phyloP scores from a whole-genome alignment of 2,329 filamentous ascomycete species.

The Exophiala alcalophila region DNA sequence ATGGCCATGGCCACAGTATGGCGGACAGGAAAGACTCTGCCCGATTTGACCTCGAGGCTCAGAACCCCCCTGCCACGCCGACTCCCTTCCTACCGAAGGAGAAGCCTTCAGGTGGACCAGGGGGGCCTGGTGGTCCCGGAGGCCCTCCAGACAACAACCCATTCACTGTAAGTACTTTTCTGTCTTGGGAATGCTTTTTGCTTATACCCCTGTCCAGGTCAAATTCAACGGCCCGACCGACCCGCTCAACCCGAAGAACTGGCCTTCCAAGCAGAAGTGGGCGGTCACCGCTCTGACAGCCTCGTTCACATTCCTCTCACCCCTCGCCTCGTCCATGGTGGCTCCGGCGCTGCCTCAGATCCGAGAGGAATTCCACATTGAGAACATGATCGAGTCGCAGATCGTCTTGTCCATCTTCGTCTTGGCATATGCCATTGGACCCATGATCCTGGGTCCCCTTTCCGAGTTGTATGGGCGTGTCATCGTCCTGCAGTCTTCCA shows the following conservation, averaged over 20 bases:
- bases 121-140: slow-evolving; percentile 15
- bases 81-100: slow-evolving; percentile 29
- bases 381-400: slow-evolving; percentile 44
- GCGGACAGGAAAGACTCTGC: slow-evolving; percentile 23
- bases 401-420: slow-evolving; percentile 57
- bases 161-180: slow-evolving; percentile 44
- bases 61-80: slow-evolving; percentile 28
- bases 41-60: slow-evolving; percentile 29
- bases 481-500: slow-evolving; percentile 54
- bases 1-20: slow-evolving; percentile 28
- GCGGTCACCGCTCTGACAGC: slow-evolving; percentile 54
- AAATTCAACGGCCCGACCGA: slow-evolving; percentile 55
- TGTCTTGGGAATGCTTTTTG: not conserved
- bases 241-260: slow-evolving; percentile 52
- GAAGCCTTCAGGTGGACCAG: slow-evolving; percentile 19
- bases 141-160: slow-evolving; percentile 44
- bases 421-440: slow-evolving; percentile 54
- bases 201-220: slow-evolving; percentile 33
- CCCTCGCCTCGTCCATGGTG: slow-evolving; percentile 62
- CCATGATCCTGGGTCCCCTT: slow-evolving; percentile 52
- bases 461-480: slow-evolving; percentile 59
- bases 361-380: slow-evolving; percentile 53
- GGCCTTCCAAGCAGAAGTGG: slow-evolving; percentile 58
- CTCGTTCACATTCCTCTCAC: slow-evolving; percentile 60
- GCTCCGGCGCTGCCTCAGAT: slow-evolving; percentile 54